Percentiles rank a stretch among this genome's conserved stretches.
Conservation (phyloP, 441 rosid species). For the Populus trichocarpa region DNA sequence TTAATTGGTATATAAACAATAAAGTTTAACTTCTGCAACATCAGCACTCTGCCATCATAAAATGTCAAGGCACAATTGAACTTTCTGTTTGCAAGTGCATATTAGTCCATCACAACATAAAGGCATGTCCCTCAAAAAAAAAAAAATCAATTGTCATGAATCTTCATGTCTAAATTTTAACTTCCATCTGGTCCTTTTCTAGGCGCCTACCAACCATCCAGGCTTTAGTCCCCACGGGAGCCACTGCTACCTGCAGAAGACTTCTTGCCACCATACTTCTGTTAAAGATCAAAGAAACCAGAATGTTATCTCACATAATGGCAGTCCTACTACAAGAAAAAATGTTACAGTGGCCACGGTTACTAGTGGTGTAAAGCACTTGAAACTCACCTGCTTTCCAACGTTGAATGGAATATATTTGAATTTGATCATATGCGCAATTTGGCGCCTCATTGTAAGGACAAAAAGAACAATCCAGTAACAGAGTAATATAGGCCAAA, state of each 20-base stretch:
- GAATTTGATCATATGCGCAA: slow-evolving; percentile 92
- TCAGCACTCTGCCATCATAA: slow-evolving; percentile 17
- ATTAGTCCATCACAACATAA: slow-evolving; percentile 29
- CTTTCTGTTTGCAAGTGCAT: slow-evolving; percentile 23
- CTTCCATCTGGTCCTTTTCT: slow-evolving; percentile 20
- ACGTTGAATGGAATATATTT: slow-evolving; percentile 75
- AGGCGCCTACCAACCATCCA: slow-evolving; percentile 15
- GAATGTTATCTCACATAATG: slow-evolving; percentile 4
- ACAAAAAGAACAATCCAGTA: slow-evolving; percentile 86
- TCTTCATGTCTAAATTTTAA: slow-evolving; percentile 22
- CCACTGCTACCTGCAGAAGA: slow-evolving; percentile 45
- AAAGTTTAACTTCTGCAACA: slow-evolving; percentile 24
- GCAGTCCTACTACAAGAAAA: background rate
- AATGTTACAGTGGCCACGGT: background rate
- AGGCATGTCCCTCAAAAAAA: slow-evolving; percentile 13
- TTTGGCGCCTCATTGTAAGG: slow-evolving; percentile 93
- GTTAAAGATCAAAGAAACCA: slow-evolving; percentile 15
- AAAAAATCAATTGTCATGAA: slow-evolving; percentile 29
- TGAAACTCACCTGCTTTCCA: slow-evolving; percentile 73
- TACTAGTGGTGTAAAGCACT: background rate
- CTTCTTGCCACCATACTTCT: slow-evolving; percentile 72
- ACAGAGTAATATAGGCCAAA: slow-evolving; percentile 91
- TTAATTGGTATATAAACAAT: slow-evolving; percentile 24
- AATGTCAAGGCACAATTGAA: slow-evolving; percentile 21
- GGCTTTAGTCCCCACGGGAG: slow-evolving; percentile 52